Conservation (phyloP, 805 yeast genomes). For the Lipomyces yamanashiensis region DNA sequence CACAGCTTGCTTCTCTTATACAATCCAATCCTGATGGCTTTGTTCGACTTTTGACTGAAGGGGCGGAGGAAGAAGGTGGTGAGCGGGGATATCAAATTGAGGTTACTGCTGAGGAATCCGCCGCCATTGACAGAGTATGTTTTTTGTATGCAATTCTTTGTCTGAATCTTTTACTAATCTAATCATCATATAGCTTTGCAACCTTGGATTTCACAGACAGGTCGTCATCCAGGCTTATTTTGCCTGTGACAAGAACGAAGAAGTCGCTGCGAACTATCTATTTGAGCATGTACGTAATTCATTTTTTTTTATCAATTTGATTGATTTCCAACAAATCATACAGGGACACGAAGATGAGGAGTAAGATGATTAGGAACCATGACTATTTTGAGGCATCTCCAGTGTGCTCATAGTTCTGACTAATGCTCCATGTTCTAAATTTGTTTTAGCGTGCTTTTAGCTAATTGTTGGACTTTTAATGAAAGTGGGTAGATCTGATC, state of each 20-base stretch:
- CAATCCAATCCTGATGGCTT: conserved; percentile 81
- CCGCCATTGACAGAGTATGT: conserved; percentile 71
- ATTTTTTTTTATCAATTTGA: not conserved
- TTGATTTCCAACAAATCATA: not conserved
- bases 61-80: conserved; percentile 55
- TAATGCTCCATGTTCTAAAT: not conserved
- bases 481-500: too few species aligned
- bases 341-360: conserved; percentile 37
- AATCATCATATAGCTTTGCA: conserved; percentile 58
- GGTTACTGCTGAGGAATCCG: conserved; percentile 81
- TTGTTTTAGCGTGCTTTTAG: not conserved
- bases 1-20: conserved; percentile 71
- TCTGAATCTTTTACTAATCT: not conserved
- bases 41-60: conserved; percentile 61
- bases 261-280: conserved; percentile 89
- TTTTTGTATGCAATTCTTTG: not conserved
- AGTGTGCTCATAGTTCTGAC: too few species aligned
- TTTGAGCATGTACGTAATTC: conserved; percentile 54
- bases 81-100: conserved; percentile 56
- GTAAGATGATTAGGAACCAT: conserved; percentile 4
- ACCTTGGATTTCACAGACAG: conserved; percentile 87
- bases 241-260: conserved; percentile 98
- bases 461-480: too few species aligned
- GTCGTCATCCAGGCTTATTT: conserved; percentile 90
- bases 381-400: too few species aligned